These are phyloP conservation scores for Beauveria brongniartii DNA, from an alignment of 2,329 filamentous ascomycete genomes.

Conservation along the genomic window DNA sequence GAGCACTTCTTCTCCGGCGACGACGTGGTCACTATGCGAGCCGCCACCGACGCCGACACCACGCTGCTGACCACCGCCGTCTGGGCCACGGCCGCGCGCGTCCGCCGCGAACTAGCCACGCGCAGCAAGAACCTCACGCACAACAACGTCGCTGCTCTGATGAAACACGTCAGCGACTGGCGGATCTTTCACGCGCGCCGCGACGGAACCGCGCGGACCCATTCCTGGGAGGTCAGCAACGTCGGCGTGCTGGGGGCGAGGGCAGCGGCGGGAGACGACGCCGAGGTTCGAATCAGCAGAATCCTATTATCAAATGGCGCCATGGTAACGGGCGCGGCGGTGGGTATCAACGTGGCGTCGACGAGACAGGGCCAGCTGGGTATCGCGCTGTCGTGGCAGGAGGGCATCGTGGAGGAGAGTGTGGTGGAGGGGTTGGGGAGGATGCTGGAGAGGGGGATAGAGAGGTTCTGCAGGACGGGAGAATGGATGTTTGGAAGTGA, in stretches of 20 bases:
- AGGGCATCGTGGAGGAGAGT: conserved; percentile 31
- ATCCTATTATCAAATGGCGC: conserved; percentile 43
- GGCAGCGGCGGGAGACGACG: neutral
- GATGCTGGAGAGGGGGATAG: conserved; percentile 28
- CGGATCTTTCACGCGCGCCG: conserved; percentile 30
- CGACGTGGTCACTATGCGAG: conserved; percentile 9
- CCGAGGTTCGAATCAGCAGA: conserved; percentile 26
- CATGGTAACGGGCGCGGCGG: conserved; percentile 32
- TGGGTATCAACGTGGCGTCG: conserved; percentile 40
- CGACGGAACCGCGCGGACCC: conserved; percentile 33
- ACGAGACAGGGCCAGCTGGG: conserved; percentile 32
- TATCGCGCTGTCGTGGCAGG: conserved; percentile 41
- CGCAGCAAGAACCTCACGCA: conserved; percentile 27
- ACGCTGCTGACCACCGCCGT: conserved; percentile 20
- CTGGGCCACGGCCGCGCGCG: conserved; percentile 32
- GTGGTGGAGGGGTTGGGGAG: conserved; percentile 28
- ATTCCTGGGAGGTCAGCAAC: conserved; percentile 47
- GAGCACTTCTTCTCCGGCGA: conserved; percentile 22
- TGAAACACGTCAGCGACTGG: conserved; percentile 37
- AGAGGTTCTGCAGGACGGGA: conserved; percentile 20
- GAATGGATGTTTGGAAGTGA: neutral
- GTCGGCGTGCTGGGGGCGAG: conserved; percentile 31
- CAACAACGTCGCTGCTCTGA: conserved; percentile 35
- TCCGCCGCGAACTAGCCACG: conserved; percentile 28
- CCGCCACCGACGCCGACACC: conserved; percentile 19